Evolutionary conservation across 2,329 filamentous ascomycete genomes (phyloP).

Genomic region (Scortechinia acanthostroma): DNA sequence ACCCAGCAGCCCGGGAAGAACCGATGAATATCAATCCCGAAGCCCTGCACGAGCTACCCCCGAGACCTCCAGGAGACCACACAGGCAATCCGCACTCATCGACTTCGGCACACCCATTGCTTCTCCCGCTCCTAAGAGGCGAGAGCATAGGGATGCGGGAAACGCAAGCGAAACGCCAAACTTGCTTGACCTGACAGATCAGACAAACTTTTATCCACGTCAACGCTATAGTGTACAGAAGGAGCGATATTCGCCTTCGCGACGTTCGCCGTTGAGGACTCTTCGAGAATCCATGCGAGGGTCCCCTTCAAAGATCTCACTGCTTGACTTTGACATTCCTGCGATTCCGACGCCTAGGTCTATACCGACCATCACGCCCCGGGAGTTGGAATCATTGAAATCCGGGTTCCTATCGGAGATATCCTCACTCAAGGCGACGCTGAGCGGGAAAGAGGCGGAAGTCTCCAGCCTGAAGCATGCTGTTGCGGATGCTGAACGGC

Average conservation of each 20-base stretch:
- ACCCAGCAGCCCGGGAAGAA: not conserved
- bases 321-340: slow-evolving; percentile 61
- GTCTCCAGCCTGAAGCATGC: slow-evolving; percentile 55
- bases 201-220: not conserved
- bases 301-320: slow-evolving; percentile 6
- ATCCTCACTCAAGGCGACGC: slow-evolving; percentile 54
- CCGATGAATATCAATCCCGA: not conserved
- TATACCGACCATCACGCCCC: slow-evolving; percentile 58
- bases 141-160: not conserved
- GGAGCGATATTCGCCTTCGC: not conserved
- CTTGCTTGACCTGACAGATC: not conserved
- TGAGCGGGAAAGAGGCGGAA: slow-evolving; percentile 61
- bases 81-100: not conserved
- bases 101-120: not conserved
- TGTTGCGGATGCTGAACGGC: slow-evolving; percentile 54
- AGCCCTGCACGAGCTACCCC: not conserved
- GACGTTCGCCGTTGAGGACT: not conserved
- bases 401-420: slow-evolving; percentile 59
- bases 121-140: not conserved
- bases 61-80: not conserved
- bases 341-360: slow-evolving; percentile 59
- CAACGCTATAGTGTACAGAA: not conserved
- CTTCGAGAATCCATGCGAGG: not conserved
- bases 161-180: slow-evolving; percentile 1
- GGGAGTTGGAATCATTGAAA: slow-evolving; percentile 62